phyloP scores from a whole-genome alignment of 2,329 filamentous ascomycete genomes.

The Cryphonectria radicalis region DNA sequence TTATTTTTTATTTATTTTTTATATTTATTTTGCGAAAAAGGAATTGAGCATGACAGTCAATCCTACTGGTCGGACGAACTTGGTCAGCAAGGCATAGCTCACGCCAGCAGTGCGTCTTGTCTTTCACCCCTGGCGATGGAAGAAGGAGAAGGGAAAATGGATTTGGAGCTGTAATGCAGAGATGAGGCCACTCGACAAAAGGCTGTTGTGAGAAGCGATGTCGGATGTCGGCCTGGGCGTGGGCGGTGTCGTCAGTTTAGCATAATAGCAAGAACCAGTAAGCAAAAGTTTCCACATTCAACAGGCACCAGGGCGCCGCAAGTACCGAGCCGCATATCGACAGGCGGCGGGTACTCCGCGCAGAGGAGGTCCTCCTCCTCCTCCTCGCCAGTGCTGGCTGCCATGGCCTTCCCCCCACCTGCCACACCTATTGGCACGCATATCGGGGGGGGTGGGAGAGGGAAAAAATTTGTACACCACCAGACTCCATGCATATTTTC shows the following conservation, averaged over 20 bases:
- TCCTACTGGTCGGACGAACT: background rate
- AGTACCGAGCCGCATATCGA: slow-evolving; percentile 21
- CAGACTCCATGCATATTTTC: background rate
- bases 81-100: background rate
- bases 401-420: too few relatives aligned
- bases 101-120: background rate
- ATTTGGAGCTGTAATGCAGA: background rate
- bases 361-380: background rate
- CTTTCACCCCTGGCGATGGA: background rate
- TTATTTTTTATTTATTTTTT: background rate
- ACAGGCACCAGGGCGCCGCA: slow-evolving; percentile 1
- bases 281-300: background rate
- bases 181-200: background rate
- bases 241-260: slow-evolving; percentile 3
- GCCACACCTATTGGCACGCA: background rate
- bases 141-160: background rate
- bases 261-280: background rate
- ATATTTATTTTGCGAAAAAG: background rate
- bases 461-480: background rate
- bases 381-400: background rate
- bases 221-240: slow-evolving; percentile 8
- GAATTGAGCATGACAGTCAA: background rate
- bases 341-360: background rate
- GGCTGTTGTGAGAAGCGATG: background rate
- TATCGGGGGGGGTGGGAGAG: too few relatives aligned